Base-by-base conservation (phyloP, 2,329 filamentous ascomycete species). In the Fusarium metavorans region DNA sequence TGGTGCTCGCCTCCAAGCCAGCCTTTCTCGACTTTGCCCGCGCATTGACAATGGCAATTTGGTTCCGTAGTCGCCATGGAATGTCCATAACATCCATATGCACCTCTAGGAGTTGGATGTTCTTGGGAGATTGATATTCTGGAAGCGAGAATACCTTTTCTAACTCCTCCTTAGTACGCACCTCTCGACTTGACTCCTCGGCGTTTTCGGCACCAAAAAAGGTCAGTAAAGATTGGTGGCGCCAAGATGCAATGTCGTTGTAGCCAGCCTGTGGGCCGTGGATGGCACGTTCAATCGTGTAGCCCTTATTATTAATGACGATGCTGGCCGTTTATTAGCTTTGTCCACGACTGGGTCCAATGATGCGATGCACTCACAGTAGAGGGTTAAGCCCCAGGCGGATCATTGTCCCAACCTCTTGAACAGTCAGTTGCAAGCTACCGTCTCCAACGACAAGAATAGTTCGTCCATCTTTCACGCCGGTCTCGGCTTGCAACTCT, bases 281-380 rank as follows among this genome's bases (percentile, higher is more conserved):
- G 16, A 71, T 71, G 5, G 60, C 68, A 3, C 68, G 32, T 35
- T 71, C 64, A 2, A 71, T 71, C 2, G 68, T 68, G 18, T 68
- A 71, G 2, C 68, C 68, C 6, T 65, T 67, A 56, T 71, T 71
- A 34, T 71, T 71, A 10, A 71, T 64, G 14, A 71, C 48, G 9
- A 70, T 64, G 6, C 67, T 68, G 7, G 5, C 4, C 0, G 20
- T 14, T 34, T 0, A 11, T 48, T 23, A 61, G 62, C 6, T 8
- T 23, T 1, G 14, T 25, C 6, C 13, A 5, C 18, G 1, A 27
- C 1, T 9, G 43, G 1, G 20, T 4, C 4, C n/a, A 2, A 1
- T 1, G 5, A 27, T 27, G 1, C 0, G 5, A 27, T 27, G 14
- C 2, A 50, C 67, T 16, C 41, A 61, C 67, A 70, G 23, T 27